These are phyloP conservation scores for Vigna angularis DNA, from an alignment of 306 rosid species.

Conservation along the genomic window DNA sequence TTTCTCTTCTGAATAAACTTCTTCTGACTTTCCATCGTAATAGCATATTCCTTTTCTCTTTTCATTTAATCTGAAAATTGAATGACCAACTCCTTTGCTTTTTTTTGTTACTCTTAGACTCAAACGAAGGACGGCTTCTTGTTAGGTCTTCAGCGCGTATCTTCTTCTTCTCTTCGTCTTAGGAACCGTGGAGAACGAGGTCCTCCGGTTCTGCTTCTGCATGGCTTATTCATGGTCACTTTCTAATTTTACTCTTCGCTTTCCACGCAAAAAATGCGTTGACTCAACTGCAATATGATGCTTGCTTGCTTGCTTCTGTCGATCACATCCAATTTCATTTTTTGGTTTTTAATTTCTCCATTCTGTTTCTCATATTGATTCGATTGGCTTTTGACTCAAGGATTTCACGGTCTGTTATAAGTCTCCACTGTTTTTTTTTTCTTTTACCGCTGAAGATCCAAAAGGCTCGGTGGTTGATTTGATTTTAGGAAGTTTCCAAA, in stretches of 20 bases:
- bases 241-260: constrained; percentile 1
- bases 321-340: no score
- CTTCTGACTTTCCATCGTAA: no score
- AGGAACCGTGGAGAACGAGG: constrained; percentile 49
- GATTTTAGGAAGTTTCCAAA: no score
- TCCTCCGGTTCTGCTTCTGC: constrained; percentile 85
- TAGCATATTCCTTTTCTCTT: background rate
- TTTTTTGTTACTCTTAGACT: constrained; percentile 49
- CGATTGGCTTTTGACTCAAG: background rate
- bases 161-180: constrained; percentile 51
- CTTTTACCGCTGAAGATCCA: no score
- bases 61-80: background rate
- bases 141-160: constrained; percentile 85
- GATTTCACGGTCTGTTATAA: no score
- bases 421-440: no score
- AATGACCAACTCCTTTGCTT: background rate
- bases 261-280: background rate
- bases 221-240: constrained; percentile 76
- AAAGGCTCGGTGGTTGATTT: no score
- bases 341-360: background rate
- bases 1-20: no score
- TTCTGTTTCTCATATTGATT: background rate
- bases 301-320: background rate
- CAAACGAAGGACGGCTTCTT: constrained; percentile 83
- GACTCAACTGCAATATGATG: background rate